Evolutionary conservation across 441 rosid genomes (phyloP).

Genomic region (Dalechampia spathulata): DNA sequence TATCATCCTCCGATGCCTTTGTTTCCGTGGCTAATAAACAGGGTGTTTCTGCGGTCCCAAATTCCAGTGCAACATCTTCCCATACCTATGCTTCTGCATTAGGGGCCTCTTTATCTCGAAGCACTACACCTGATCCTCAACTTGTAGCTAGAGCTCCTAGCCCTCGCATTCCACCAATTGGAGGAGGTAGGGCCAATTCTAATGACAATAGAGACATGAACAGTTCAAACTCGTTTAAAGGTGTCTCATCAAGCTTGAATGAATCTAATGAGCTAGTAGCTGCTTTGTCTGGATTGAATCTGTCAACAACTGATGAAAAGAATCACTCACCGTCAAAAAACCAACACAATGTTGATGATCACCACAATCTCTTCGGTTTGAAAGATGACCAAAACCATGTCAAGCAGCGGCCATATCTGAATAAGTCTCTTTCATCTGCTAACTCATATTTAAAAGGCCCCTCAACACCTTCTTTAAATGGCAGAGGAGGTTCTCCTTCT

Average conservation of each 20-base stretch:
- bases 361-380: constrained; percentile 22
- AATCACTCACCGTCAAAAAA: constrained; percentile 38
- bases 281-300: constrained; percentile 57
- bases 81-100: constrained; percentile 78
- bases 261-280: constrained; percentile 44
- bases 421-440: constrained; percentile 29
- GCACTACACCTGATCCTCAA: constrained; percentile 81
- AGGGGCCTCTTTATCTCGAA: constrained; percentile 74
- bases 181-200: constrained; percentile 38
- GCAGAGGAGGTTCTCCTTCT: constrained; percentile 34
- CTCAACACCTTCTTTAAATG: constrained; percentile 23
- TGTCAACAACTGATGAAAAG: constrained; percentile 22
- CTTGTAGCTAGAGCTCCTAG: constrained; percentile 51
- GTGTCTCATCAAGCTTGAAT: constrained; percentile 29
- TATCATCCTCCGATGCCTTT: constrained; percentile 33
- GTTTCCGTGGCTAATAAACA: constrained; percentile 32
- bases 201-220: constrained; percentile 36
- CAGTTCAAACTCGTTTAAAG: constrained; percentile 32
- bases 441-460: constrained; percentile 34
- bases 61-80: constrained; percentile 42
- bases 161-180: constrained; percentile 49
- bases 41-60: constrained; percentile 36
- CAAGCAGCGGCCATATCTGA: constrained; percentile 27
- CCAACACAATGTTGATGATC: constrained; percentile 11
- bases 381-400: constrained; percentile 31